Percentiles rank a stretch among this genome's conserved stretches.
phyloP scores from a whole-genome alignment of 2,329 filamentous ascomycete genomes.

The Clonostachys solani region DNA sequence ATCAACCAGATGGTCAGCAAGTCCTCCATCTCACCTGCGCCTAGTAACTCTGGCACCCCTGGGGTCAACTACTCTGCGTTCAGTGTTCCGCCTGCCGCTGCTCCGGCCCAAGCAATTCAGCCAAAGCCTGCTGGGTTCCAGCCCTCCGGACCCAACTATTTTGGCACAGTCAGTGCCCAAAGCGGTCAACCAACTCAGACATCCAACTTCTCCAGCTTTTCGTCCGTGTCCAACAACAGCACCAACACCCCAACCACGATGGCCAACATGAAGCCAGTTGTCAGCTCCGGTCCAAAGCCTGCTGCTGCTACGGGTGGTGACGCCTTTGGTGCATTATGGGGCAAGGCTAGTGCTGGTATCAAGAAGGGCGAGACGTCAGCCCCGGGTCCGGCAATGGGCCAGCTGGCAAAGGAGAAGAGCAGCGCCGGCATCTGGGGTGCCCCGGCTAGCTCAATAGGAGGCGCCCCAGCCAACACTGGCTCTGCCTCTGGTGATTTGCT shows the following conservation, averaged over 20 bases:
- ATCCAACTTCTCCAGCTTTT: constrained; percentile 16
- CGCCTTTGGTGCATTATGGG: constrained; percentile 87
- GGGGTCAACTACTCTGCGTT: constrained; percentile 63
- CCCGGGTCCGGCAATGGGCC: constrained; percentile 73
- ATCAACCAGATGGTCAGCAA: constrained; percentile 77
- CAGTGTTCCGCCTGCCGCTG: constrained; percentile 21
- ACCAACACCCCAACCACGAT: constrained; percentile 28
- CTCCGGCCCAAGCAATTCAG: constrained; percentile 34
- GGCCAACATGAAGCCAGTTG: constrained; percentile 43
- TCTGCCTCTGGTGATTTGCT: constrained; percentile 43
- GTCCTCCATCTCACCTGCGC: constrained; percentile 74
- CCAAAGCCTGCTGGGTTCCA: constrained; percentile 63
- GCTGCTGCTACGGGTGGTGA: constrained; percentile 64
- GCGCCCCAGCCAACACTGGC: constrained; percentile 23
- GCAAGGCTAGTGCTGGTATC: constrained; percentile 66
- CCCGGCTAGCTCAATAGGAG: constrained; percentile 38
- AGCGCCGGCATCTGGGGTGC: constrained; percentile 92
- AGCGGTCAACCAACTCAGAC: constrained; percentile 6
- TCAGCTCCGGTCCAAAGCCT: constrained; percentile 51
- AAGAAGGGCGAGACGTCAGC: constrained; percentile 65
- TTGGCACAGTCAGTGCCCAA: constrained; percentile 67
- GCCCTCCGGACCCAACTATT: constrained; percentile 86
- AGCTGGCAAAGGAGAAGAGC: constrained; percentile 97
- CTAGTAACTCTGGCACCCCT: constrained; percentile 49
- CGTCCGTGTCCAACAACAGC: constrained; percentile 24